Evolutionary conservation across 805 yeast genomes (phyloP).

Genomic region (Wickerhamomyces queroliae): DNA sequence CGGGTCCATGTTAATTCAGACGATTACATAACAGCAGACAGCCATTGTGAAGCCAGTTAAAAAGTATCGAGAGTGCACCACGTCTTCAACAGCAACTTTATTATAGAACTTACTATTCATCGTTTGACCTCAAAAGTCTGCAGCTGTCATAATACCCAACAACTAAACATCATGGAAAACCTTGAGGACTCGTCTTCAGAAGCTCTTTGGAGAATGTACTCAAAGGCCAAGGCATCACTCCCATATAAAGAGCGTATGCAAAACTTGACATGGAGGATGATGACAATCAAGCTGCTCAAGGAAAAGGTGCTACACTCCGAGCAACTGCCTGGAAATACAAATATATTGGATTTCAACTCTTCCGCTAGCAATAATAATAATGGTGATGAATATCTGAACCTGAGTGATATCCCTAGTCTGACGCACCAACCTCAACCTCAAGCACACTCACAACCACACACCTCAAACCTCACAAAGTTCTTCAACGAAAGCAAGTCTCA

Average conservation of each 20-base stretch:
- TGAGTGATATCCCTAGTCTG: slow-evolving; percentile 6
- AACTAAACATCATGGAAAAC: slow-evolving; percentile 6
- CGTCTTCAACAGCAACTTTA: too few species aligned
- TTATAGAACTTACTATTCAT: too few species aligned
- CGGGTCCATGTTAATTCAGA: too few species aligned
- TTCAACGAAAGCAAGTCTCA: slow-evolving; percentile 9
- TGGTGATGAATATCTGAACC: slow-evolving; percentile 21
- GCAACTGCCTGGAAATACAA: background rate
- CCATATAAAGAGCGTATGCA: slow-evolving; percentile 78
- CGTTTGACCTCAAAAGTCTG: background rate
- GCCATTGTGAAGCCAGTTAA: too few species aligned
- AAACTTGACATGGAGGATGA: slow-evolving; percentile 84
- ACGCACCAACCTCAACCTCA: slow-evolving; percentile 1
- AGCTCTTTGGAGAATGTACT: slow-evolving; percentile 76
- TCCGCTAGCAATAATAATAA: slow-evolving; percentile 5
- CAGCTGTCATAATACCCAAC: background rate
- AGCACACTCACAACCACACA: slow-evolving; percentile 3
- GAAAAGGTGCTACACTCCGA: background rate
- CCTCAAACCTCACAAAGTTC: slow-evolving; percentile 22
- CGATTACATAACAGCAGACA: too few species aligned
- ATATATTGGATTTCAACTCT: background rate
- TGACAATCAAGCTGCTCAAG: slow-evolving; percentile 42
- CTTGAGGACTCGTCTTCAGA: slow-evolving; percentile 39
- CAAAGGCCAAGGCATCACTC: slow-evolving; percentile 64
- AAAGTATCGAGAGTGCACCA: too few species aligned